Conservation (phyloP, 1,139 yeast species). For the Starmera stellimalicola region DNA sequence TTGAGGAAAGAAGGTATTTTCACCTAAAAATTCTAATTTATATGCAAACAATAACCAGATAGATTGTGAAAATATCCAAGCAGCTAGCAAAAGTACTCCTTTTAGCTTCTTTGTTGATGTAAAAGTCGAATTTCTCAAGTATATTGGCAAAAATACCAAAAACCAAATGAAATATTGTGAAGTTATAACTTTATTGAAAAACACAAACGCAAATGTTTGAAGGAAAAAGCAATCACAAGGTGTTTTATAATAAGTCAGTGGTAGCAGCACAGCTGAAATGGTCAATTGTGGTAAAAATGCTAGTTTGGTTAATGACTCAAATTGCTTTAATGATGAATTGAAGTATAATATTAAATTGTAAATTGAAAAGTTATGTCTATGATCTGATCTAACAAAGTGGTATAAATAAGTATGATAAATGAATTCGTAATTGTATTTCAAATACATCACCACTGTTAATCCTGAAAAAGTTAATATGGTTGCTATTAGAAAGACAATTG, state of each 20-base stretch:
- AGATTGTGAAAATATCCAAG: conserved; percentile 71
- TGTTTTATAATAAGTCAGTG: conserved; percentile 42
- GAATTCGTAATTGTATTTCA: conserved; percentile 63
- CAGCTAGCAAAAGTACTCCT: conserved; percentile 31
- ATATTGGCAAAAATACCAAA: conserved; percentile 72
- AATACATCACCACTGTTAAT: conserved; percentile 52
- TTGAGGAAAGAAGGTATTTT: conserved; percentile 51
- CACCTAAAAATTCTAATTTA: conserved; percentile 71
- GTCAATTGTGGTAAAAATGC: conserved; percentile 82
- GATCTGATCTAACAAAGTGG: conserved; percentile 78
- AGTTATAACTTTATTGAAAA: conserved; percentile 90
- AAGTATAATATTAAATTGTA: conserved; percentile 73
- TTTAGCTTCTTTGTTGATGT: conserved; percentile 19
- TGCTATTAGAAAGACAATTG: conserved; percentile 36
- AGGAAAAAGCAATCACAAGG: conserved; percentile 61
- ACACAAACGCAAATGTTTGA: conserved; percentile 87
- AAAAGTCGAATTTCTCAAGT: conserved; percentile 36
- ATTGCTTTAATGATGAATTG: conserved; percentile 32
- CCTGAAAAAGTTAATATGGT: conserved; percentile 33
- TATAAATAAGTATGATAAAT: conserved; percentile 74
- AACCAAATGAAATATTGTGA: conserved; percentile 94
- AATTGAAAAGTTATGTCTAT: conserved; percentile 87
- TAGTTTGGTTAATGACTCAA: conserved; percentile 25
- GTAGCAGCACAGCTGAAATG: conserved; percentile 50
- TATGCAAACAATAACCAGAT: conserved; percentile 77